Evolutionary conservation across 129 eudicot genomes (phyloP).

Genomic region (Smallanthus sonchifolius): DNA sequence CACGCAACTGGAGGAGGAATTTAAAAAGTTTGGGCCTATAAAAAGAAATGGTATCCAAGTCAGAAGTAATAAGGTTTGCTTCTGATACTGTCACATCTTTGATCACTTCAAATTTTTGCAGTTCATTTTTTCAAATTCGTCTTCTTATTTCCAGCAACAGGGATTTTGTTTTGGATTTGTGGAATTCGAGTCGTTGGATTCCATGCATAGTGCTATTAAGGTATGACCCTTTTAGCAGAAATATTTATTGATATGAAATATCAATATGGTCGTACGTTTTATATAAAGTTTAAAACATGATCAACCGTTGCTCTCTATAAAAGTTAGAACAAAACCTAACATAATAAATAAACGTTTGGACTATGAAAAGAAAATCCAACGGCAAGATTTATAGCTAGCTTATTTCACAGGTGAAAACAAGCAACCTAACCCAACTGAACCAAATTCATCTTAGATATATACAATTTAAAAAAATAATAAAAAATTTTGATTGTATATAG

Average conservation of each 20-base stretch:
- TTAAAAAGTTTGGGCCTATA: slow-evolving; percentile 67
- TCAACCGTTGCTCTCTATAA: not conserved
- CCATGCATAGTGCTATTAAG: slow-evolving; percentile 83
- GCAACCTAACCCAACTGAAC: not conserved
- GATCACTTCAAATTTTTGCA: not conserved
- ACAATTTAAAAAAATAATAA: no score
- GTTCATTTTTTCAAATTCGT: not conserved
- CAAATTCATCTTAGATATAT: not conserved
- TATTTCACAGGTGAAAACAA: not conserved
- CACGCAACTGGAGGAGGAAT: slow-evolving; percentile 65
- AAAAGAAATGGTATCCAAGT: slow-evolving; percentile 82
- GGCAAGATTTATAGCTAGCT: not conserved
- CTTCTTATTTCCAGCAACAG: slow-evolving; percentile 45
- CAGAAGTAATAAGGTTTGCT: slow-evolving; percentile 71
- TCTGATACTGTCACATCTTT: not conserved
- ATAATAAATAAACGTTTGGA: not conserved
- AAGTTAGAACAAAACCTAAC: not conserved
- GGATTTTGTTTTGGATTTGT: slow-evolving; percentile 89
- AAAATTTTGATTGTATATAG: not conserved
- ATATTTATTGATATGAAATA: not conserved
- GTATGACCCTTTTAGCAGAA: slow-evolving; percentile 24
- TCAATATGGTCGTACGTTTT: not conserved
- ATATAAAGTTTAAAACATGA: not conserved
- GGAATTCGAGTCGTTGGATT: slow-evolving; percentile 60
- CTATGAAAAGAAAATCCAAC: not conserved